Evolutionary conservation across 768 basidiomycete species (phyloP), one percentile per base, ranked within the genome.

Genomic region (Mycena galopus): DNA sequence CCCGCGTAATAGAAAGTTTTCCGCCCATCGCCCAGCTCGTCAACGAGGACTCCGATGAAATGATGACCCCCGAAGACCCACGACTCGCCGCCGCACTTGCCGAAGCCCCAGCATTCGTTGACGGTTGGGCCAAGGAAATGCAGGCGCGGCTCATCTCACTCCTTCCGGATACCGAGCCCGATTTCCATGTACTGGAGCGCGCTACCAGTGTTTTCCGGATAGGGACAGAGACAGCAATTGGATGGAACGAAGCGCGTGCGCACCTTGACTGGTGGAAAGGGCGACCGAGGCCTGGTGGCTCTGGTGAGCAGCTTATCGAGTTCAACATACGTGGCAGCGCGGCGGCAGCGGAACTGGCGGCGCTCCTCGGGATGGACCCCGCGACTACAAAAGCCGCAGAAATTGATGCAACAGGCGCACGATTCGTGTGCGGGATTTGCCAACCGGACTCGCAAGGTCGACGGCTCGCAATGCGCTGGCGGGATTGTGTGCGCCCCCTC

Each of bases 161-260:
- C n/a, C 23, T 61, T 19, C 62, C 62, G 2, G 23, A 27, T 21
- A 4, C 10, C 23, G 21, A 6, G 10, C 44, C 58, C 16, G 30
- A 17, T 8, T 9, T 44, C 16, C 14, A 5, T 29, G 4, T 33
- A 14, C 21, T 50, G 30, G 42, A 69, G n/a, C 57, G 39, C 25
- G 51, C 37, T 5, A 61, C 47, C n/a, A 69, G 67, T 27, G 59
- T 69, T 14, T 62, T 69, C 47, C 29, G 14, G 0, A 17, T 69
- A 9, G 27, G 12, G 16, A 21, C 3, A n/a, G n/a, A 35, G 11
- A 21, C n/a, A 8, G 29, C 27, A 2, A 50, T 69, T 17, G 59
- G 67, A 9, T 69, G 67, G 59, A 16, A 62, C n/a, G 47, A 55
- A 8, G 67, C 67, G 27, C 44, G 67, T 30, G 59, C 67, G 23